These are phyloP conservation scores for Rhodotorula sphaerocarpa DNA, from an alignment of 768 basidiomycete genomes.

Conservation along the genomic window DNA sequence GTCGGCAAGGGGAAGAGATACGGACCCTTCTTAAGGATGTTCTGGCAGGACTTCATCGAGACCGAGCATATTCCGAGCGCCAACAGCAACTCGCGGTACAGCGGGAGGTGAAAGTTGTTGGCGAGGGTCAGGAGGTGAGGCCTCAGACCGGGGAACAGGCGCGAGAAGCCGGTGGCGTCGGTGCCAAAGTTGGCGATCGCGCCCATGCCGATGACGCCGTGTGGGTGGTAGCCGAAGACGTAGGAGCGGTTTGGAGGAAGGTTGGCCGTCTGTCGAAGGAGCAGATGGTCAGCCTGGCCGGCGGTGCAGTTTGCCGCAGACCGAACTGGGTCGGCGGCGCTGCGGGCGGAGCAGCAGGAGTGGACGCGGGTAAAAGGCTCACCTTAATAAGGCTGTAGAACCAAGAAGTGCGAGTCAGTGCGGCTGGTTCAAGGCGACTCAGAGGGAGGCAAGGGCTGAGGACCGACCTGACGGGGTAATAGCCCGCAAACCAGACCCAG, in stretches of 20 bases:
- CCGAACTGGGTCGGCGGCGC: too few relatives aligned
- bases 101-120: constrained; percentile 81
- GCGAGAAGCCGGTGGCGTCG: constrained; percentile 87
- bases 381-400: constrained; percentile 47
- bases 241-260: constrained; percentile 86
- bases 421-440: too few relatives aligned
- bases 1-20: background rate
- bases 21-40: constrained; percentile 62
- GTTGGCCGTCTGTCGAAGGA: constrained; percentile 63
- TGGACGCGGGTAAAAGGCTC: too few relatives aligned
- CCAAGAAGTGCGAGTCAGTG: background rate
- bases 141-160: constrained; percentile 76
- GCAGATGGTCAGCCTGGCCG: too few relatives aligned
- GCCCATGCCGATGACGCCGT: constrained; percentile 97
- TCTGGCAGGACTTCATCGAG: constrained; percentile 78
- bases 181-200: constrained; percentile 87
- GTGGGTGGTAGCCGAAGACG: constrained; percentile 97
- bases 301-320: too few relatives aligned
- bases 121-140: constrained; percentile 82
- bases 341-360: too few relatives aligned
- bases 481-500: constrained; percentile 50
- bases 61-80: constrained; percentile 86
- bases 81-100: constrained; percentile 72
- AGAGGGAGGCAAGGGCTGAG: background rate
- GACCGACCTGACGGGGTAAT: constrained; percentile 36